Evolutionary conservation across 2,329 filamentous ascomycete species (phyloP), one percentile per base, ranked within the genome.

Genomic region (Colletotrichum echinochloae): DNA sequence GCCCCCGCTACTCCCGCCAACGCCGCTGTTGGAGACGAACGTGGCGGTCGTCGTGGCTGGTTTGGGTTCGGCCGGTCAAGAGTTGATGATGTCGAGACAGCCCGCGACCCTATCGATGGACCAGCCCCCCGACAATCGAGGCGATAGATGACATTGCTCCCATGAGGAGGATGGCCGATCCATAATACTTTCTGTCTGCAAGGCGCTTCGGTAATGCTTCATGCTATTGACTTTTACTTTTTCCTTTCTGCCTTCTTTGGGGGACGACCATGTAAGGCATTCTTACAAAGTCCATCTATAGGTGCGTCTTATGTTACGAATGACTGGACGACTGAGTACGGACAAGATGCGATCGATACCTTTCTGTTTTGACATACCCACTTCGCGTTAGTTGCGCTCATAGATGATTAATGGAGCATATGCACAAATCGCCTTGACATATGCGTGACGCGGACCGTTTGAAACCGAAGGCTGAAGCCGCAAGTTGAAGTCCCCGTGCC

Each of bases 81-180:
- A 12, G 48, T 48, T 12, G 48, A 74, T 33, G 73, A 74, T 20
- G 33, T 73, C 28, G 73, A 74, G 60, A 66, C 66, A 56, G 73
- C 52, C 28, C 39, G 48, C 6, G 37, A 70, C 20, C 49, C 46
- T 11, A 70, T 44, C 9, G 61, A 71, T 26, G 56, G 60, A 35
- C 35, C 54, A 30, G 48, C 49, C 26, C 26, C 48, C 4, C 59
- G 55, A 16, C 49, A 65, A 14, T 44, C 57, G 44, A 46, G 41
- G n/a, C 54, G 23, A 39, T 60, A 55, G 39, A 30, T 14, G 23
- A 23, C 4, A 26, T 37, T 35, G 11, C 23, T 51, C 11, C 14
- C 5, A 30, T 18, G 11, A 28, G 20, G 20, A 3, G 18, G 23
- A 30, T 6, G 39, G 49, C 28, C n/a, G 23, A 9, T 60, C 5